phyloP scores from a whole-genome alignment of 2,329 filamentous ascomycete genomes.

The Sclerotinia subarctica region DNA sequence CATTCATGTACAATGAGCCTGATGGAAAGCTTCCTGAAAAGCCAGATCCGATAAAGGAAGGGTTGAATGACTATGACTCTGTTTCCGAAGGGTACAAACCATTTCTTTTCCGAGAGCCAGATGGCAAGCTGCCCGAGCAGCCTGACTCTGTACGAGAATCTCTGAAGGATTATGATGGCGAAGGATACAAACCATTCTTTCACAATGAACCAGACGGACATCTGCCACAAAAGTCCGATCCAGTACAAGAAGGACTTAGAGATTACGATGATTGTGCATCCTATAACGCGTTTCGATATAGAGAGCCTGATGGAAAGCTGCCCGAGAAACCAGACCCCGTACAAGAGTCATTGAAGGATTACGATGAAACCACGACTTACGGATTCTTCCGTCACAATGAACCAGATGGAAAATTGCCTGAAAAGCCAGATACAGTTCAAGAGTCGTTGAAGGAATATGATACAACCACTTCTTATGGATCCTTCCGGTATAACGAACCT shows the following conservation, averaged over 20 bases:
- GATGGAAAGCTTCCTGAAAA: constrained; percentile 38
- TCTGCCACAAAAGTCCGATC: constrained; percentile 30
- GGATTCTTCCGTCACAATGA: constrained; percentile 31
- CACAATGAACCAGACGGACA: constrained; percentile 34
- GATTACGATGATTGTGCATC: constrained; percentile 21
- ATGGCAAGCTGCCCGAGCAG: constrained; percentile 39
- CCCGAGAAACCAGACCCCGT: constrained; percentile 34
- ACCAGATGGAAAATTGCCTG: constrained; percentile 29
- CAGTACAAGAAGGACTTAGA: constrained; percentile 39
- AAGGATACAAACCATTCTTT: constrained; percentile 29
- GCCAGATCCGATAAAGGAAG: constrained; percentile 38
- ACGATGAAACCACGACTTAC: constrained; percentile 22
- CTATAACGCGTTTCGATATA: constrained; percentile 30
- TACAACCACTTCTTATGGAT: constrained; percentile 25
- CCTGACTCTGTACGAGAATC: constrained; percentile 39
- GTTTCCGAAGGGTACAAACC: constrained; percentile 35
- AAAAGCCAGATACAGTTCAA: constrained; percentile 37
- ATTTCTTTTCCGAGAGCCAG: constrained; percentile 38
- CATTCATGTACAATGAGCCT: constrained; percentile 39
- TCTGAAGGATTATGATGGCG: constrained; percentile 42
- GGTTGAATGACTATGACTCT: constrained; percentile 14
- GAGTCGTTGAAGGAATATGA: constrained; percentile 36
- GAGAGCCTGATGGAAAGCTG: constrained; percentile 33
- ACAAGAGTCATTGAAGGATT: constrained; percentile 39
- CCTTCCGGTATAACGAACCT: constrained; percentile 37